Evolutionary conservation across 2,329 filamentous ascomycete genomes (phyloP), one percentile per base, ranked within the genome.

Genomic region (Penicillium sp.): DNA sequence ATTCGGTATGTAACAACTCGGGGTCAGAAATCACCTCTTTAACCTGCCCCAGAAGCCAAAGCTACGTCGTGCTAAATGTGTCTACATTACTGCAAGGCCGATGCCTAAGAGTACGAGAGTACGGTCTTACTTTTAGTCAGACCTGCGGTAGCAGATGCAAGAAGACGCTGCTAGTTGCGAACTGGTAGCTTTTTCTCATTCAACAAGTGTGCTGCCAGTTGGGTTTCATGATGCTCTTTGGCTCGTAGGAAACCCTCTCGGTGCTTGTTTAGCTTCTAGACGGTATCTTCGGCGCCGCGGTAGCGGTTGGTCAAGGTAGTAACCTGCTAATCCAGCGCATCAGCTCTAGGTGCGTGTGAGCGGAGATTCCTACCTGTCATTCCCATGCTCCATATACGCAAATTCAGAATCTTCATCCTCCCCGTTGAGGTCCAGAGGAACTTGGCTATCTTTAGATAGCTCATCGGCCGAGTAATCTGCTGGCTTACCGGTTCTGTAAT

Each of bases 151-250:
- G 75, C 75, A 24, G 71, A 68, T 13, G 74, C 72, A 11, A 83
- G 60, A 5, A 82, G 62, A 18, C 79, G 72, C 57, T 80, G 78
- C 61, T 82, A 78, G 55, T 82, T 80, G 40, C 81, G 68, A 40
- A 84, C 82, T 59, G 84, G 84, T 4, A 79, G 69, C 66, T 84
- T 84, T 66, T 84, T 84, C 51, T 77, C 74, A 47, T 84, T 84
- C 7, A 84, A 65, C 20, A 84, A 57, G 38, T 74, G 72, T 43
- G 73, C 69, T 13, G 84, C 63, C 52, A 84, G 64, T 37, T 75
- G 72, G 14, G 74, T 70, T 52, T 84, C 80, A 49, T 82, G 74
- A 42, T 77, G 73, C 50, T 68, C 67, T 56, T 83, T 84, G 1
- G 76, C 74, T 47, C 69, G 67, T 50, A 79, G 71, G n/a, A 84